Evolutionary conservation across 257 asterid species (phyloP).

Genomic region (Rubia yunnanensis): DNA sequence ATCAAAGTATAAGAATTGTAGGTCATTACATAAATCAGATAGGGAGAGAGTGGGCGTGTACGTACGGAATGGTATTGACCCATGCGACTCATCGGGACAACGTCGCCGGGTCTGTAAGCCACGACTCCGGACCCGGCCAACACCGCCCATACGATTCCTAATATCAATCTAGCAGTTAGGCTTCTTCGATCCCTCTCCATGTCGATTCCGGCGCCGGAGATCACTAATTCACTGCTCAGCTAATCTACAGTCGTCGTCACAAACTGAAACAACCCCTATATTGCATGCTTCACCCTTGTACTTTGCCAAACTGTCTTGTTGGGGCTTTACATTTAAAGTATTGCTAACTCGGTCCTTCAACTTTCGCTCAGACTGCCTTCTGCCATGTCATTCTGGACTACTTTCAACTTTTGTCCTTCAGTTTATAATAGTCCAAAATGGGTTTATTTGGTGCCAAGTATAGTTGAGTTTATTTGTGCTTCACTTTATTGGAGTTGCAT

Average conservation of each 20-base stretch:
- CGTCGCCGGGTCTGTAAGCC: constrained; percentile 85
- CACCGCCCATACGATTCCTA: constrained; percentile 27
- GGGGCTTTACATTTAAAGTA: not conserved
- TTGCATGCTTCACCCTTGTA: not conserved
- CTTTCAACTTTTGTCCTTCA: too few species aligned
- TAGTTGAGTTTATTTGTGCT: too few species aligned
- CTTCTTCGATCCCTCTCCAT: constrained; percentile 34
- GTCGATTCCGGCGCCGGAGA: not conserved
- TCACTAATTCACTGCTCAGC: not conserved
- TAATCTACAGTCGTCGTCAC: not conserved
- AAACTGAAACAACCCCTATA: not conserved
- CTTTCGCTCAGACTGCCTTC: not conserved
- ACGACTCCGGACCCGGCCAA: constrained; percentile 13
- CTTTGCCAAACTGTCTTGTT: not conserved
- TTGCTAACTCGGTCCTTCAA: not conserved
- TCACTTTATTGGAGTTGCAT: too few species aligned
- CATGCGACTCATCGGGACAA: constrained; percentile 86
- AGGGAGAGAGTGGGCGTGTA: not conserved
- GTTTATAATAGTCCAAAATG: too few species aligned
- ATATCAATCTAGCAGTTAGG: constrained; percentile 18
- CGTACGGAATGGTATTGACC: constrained; percentile 85
- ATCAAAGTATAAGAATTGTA: not conserved
- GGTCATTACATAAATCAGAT: not conserved
- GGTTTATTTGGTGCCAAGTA: too few species aligned
- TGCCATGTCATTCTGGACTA: too few species aligned